Base-by-base conservation (phyloP, 2,329 filamentous ascomycete species). In the Pseudogymnoascus sp. region DNA sequence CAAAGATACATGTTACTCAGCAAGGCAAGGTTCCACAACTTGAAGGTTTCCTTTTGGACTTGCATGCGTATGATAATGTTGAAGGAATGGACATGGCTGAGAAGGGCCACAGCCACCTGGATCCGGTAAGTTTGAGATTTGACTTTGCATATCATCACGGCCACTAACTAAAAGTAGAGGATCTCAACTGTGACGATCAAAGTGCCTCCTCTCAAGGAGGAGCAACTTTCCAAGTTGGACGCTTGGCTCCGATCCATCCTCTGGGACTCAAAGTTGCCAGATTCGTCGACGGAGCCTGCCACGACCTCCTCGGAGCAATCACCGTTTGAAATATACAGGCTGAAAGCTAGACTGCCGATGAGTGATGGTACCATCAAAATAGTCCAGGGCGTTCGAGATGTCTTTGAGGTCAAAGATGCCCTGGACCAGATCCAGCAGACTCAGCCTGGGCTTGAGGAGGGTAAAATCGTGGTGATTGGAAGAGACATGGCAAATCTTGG, bases 61-160 rank as follows among this genome's bases (percentile, higher is more conserved):
- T 99, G 31, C 91, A 97, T 73, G 93, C 95, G 0, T 99, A 99
- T 74, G 91, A 97, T 71, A 84, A 89, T 67, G 88, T 97, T 34
- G 60, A 61, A 31, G 84, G 86, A 34, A 84, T 84, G 64, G 88
- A 92, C 65, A 88, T 89, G 64, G 82, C 83, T 7, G 80, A 79
- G 41, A 92, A 92, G 74, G 92, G 92, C 0, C 92, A 97, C 73
- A 96, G 90, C 70, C 92, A 96, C 77, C 81, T 98, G 10, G 95
- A 99, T 76, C 87, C 92, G 28, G 90, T 93, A 77, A 73, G 86
- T 70, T 31, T 7, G 8, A 31, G 6, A 6, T 31, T 31, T 6
- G 2, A 8, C 6, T 6, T 31, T 31, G 6, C 4, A 51, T 14
- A 43, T 37, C 8, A 54, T 62, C 23, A 31, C 14, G 1, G 23